Evolutionary conservation across 1,284 basidiomycete genomes (phyloP), one percentile per base, ranked within the genome.

Genomic region (Heterobasidion irregulare): DNA sequence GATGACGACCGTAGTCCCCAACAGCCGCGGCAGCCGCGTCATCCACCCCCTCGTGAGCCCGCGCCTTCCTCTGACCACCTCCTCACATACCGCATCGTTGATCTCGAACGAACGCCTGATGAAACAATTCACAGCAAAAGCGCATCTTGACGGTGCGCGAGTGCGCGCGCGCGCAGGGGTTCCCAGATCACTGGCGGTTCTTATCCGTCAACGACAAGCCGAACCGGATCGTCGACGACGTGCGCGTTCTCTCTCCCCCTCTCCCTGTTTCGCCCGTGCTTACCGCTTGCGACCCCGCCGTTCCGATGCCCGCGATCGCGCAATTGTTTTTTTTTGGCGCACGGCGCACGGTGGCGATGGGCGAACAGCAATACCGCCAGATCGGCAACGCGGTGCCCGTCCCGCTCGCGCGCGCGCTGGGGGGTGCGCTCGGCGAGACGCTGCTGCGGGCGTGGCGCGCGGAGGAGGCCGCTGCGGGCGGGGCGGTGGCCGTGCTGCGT

Each of bases 321-420:
- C 26, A 5, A 26, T 26, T 26, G 3, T 26, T 26, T 18, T 18
- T 18, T 26, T 26, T 26, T 26, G 26, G 5, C 26, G 26, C 26
- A 26, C 26, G 1, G 26, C 26, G 26, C 26, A 26, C 26, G 26
- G 26, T 3, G 26, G 2, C 3, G 26, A 26, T 26, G 26, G 26
- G 26, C 2, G n/a, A 46, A 46, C 58, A 88, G 85, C 81, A 84
- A 81, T 69, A 79, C 54, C 72, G 76, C 45, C 86, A 88, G 62
- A 86, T 89, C 52, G 86, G 86, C 0, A 88, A 89, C 62, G 85
- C 86, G 8, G 85, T 89, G 8, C 84, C 86, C 8, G 74, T 86
- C 8, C 82, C 82, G 3, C 72, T 89, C 38, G 83, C 82, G 6
- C 66, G 75, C 15, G 82, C 83, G 2, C 69, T 88, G 2, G 86